Conservation (phyloP, 768 basidiomycete genomes). For the Termitomyces sp. region DNA sequence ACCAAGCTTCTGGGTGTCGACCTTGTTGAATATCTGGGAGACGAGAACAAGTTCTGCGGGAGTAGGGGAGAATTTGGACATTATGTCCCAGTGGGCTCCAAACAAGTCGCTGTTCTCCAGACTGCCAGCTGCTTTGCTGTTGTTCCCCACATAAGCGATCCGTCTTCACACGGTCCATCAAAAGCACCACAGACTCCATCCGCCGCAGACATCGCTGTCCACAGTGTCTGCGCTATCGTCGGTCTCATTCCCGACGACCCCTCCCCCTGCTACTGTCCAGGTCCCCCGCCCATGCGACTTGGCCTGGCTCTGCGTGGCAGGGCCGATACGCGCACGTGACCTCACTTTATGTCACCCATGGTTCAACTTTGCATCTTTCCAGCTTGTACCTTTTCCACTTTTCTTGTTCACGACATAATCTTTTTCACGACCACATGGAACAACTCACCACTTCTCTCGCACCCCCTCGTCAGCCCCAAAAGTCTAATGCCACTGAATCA, state of each 20-base stretch:
- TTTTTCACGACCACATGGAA: constrained; percentile 46
- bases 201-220: not conserved
- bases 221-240: not conserved
- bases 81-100: constrained; percentile 22
- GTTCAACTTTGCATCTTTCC: constrained; percentile 9
- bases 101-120: not conserved
- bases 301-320: not conserved
- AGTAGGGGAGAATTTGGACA: constrained; percentile 43
- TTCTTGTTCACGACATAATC: constrained; percentile 13
- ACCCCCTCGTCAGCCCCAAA: constrained; percentile 51
- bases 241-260: no score
- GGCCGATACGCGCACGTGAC: constrained; percentile 8
- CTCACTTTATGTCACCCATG: not conserved
- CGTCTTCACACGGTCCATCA: constrained; percentile 15
- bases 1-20: constrained; percentile 75
- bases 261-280: not conserved
- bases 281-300: not conserved
- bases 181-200: not conserved
- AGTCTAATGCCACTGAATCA: constrained; percentile 48
- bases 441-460: constrained; percentile 64
- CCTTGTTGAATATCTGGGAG: constrained; percentile 64
- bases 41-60: constrained; percentile 55
- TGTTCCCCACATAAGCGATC: constrained; percentile 5
- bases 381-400: constrained; percentile 12
- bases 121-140: not conserved